Percentiles rank a stretch among this genome's conserved stretches.
Evolutionary conservation across 805 yeast species (phyloP).

Genomic region (Metschnikowia santaceciliae): DNA sequence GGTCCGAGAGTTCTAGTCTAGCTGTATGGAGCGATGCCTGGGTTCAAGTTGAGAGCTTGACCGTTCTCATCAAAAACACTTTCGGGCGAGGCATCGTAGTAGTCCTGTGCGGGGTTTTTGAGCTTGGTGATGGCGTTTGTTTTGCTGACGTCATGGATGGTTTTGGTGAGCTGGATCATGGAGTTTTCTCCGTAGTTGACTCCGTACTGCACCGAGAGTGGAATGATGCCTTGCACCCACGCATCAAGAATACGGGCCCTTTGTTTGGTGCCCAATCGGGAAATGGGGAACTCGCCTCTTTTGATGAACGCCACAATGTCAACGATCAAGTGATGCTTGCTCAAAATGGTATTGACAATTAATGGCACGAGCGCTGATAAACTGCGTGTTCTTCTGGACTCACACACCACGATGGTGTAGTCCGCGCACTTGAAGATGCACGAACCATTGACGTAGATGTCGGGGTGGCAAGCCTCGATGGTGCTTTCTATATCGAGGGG

Average conservation of each 20-base stretch:
- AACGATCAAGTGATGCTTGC: slow-evolving; percentile 74
- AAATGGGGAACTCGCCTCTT: slow-evolving; percentile 58
- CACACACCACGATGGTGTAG: slow-evolving; percentile 70
- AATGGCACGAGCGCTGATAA: slow-evolving; percentile 79
- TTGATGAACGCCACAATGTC: slow-evolving; percentile 82
- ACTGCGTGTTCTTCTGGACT: slow-evolving; percentile 46
- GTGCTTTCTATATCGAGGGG: slow-evolving; percentile 72
- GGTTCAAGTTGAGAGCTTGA: slow-evolving; percentile 30
- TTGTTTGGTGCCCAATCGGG: slow-evolving; percentile 73
- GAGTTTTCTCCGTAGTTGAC: slow-evolving; percentile 66
- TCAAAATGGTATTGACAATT: slow-evolving; percentile 71
- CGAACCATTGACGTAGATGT: slow-evolving; percentile 54
- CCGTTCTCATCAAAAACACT: slow-evolving; percentile 32
- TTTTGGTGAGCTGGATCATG: slow-evolving; percentile 54
- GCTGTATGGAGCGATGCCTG: slow-evolving; percentile 8
- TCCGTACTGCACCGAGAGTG: slow-evolving; percentile 39
- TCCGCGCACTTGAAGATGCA: slow-evolving; percentile 82
- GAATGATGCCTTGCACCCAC: slow-evolving; percentile 45
- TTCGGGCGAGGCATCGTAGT: slow-evolving; percentile 29
- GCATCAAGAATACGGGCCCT: slow-evolving; percentile 63
- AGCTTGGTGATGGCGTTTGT: slow-evolving; percentile 39
- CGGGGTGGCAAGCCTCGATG: slow-evolving; percentile 45
- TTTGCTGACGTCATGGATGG: slow-evolving; percentile 43
- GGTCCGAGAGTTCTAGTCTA: background rate
- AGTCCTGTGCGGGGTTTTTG: slow-evolving; percentile 40